phyloP scores from a whole-genome alignment of 2,329 filamentous ascomycete species.

The Shiraia bambusicola region DNA sequence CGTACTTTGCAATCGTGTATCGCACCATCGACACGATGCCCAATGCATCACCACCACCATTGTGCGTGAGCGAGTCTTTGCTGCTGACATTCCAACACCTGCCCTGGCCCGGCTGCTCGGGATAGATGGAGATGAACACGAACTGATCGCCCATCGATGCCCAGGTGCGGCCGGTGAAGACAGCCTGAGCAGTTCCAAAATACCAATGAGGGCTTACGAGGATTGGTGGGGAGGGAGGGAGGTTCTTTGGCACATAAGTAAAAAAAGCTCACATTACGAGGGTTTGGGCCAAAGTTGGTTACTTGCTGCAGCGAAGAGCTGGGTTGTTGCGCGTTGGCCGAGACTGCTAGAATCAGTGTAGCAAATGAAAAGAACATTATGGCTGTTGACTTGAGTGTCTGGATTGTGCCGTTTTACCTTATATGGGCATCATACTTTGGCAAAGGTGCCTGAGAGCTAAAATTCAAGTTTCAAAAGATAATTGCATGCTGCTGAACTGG shows the following conservation, averaged over 20 bases:
- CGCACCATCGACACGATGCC: constrained; percentile 38
- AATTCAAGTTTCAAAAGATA: not conserved
- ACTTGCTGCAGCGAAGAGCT: constrained; percentile 32
- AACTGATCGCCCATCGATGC: constrained; percentile 34
- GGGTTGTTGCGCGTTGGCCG: constrained; percentile 21
- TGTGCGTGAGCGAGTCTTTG: constrained; percentile 34
- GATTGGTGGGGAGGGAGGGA: constrained; percentile 31
- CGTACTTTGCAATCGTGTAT: constrained; percentile 32
- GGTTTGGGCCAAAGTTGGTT: constrained; percentile 35
- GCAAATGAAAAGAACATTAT: constrained; percentile 7
- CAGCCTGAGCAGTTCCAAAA: constrained; percentile 33
- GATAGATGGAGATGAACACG: constrained; percentile 41
- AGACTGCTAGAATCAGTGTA: constrained; percentile 16
- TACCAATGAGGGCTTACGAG: constrained; percentile 40
- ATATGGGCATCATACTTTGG: not conserved
- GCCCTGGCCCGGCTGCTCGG: constrained; percentile 33
- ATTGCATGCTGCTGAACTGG: not conserved
- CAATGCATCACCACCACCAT: constrained; percentile 37
- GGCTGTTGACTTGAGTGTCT: not conserved
- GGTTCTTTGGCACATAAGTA: constrained; percentile 37
- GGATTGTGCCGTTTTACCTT: not conserved
- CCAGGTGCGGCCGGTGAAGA: constrained; percentile 32
- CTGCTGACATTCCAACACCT: constrained; percentile 42
- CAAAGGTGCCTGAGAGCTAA: not conserved
- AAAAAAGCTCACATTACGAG: constrained; percentile 36